phyloP scores from a whole-genome alignment of 2,329 filamentous ascomycete genomes.

The Cladosporium sp. region DNA sequence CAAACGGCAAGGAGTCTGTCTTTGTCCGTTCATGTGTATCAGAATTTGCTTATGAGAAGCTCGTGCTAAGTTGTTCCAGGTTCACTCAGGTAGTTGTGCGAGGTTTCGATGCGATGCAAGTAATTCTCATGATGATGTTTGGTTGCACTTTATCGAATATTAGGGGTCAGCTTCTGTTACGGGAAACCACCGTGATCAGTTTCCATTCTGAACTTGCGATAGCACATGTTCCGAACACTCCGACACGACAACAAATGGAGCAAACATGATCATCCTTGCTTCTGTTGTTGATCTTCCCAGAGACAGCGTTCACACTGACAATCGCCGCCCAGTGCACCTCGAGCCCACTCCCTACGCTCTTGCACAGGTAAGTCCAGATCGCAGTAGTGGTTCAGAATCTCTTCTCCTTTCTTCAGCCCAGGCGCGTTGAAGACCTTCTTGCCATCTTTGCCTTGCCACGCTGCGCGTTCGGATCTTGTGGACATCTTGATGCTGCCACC shows the following conservation, averaged over 20 bases:
- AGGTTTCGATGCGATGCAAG: background rate
- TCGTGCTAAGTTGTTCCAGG: background rate
- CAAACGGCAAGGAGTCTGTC: background rate
- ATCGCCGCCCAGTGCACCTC: constrained; percentile 81
- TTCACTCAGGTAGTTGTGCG: background rate
- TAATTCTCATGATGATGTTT: background rate
- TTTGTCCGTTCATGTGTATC: background rate
- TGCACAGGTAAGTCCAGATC: constrained; percentile 77
- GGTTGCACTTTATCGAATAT: background rate
- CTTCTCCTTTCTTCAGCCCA: constrained; percentile 75
- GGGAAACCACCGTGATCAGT: background rate
- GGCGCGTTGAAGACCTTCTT: constrained; percentile 31
- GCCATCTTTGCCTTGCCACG: constrained; percentile 45
- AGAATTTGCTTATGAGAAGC: background rate
- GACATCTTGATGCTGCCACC: constrained; percentile 73
- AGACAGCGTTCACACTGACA: constrained; percentile 85
- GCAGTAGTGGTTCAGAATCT: constrained; percentile 93
- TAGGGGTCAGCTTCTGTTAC: background rate
- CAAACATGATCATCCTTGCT: constrained; percentile 2
- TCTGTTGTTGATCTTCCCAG: constrained; percentile 54
- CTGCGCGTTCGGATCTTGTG: constrained; percentile 61
- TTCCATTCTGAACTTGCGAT: background rate
- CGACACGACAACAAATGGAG: background rate
- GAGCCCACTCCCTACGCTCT: constrained; percentile 84
- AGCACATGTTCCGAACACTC: background rate